These are phyloP conservation scores for Pelargonium citronellum DNA, from an alignment of 441 rosid genomes.

Conservation along the genomic window DNA sequence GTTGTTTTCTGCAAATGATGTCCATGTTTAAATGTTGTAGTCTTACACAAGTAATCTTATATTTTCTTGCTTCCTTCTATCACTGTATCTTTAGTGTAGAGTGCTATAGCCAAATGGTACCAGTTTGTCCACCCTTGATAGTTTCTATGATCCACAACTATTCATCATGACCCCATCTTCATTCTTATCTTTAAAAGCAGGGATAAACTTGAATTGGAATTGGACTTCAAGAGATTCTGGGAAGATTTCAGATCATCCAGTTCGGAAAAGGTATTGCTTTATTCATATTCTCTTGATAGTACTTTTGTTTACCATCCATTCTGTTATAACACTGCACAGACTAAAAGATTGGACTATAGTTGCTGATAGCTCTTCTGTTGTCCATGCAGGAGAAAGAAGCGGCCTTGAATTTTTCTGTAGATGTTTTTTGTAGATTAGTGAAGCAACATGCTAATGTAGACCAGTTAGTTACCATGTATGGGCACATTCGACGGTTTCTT, in stretches of 20 bases:
- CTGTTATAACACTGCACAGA: slow-evolving; percentile 10
- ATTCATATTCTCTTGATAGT: background rate
- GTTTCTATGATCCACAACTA: slow-evolving; percentile 3
- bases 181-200: slow-evolving; percentile 36
- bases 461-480: slow-evolving; percentile 92
- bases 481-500: background rate
- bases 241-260: slow-evolving; percentile 98
- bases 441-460: slow-evolving; percentile 90
- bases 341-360: background rate
- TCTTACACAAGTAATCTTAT: background rate
- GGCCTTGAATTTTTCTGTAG: slow-evolving; percentile 86
- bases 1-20: background rate
- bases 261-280: slow-evolving; percentile 70
- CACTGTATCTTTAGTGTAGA: too few relatives aligned
- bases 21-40: background rate
- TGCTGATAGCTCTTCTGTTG: slow-evolving; percentile 33
- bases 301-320: slow-evolving; percentile 10
- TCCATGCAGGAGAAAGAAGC: slow-evolving; percentile 94
- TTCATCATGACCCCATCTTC: slow-evolving; percentile 14
- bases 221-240: slow-evolving; percentile 98
- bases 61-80: too few relatives aligned
- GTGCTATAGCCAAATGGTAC: background rate
- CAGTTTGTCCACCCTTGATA: background rate
- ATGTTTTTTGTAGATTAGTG: slow-evolving; percentile 96
- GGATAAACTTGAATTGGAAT: slow-evolving; percentile 80